Evolutionary conservation across 164 flowering plant genomes (phyloP).

Genomic region (Macadamia tetraphylla): DNA sequence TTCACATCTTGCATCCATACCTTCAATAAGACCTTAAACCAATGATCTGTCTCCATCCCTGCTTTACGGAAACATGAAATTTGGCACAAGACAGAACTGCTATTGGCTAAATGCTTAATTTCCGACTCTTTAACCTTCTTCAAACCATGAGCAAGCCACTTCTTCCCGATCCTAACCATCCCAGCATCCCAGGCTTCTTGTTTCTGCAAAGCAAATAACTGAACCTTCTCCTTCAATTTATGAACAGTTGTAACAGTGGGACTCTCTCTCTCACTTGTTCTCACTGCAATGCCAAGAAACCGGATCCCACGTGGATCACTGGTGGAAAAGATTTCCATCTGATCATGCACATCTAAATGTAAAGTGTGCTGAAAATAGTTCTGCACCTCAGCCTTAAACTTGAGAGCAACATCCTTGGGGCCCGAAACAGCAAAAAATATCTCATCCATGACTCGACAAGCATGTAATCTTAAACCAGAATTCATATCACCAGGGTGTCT

Average conservation of each 20-base stretch:
- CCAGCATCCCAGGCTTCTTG: constrained; percentile 68
- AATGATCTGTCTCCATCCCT: constrained; percentile 94
- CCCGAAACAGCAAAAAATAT: constrained; percentile 68
- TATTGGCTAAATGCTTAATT: constrained; percentile 60
- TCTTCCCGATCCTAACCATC: constrained; percentile 67
- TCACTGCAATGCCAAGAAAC: constrained; percentile 56
- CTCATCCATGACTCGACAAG: constrained; percentile 89
- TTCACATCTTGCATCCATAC: constrained; percentile 77
- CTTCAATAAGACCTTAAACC: constrained; percentile 73
- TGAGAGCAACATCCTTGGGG: constrained; percentile 46
- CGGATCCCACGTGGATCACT: constrained; percentile 34
- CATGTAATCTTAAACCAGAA: constrained; percentile 41
- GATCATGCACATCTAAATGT: constrained; percentile 39
- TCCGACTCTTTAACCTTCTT: constrained; percentile 89
- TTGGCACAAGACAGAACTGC: constrained; percentile 42
- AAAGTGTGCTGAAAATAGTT: constrained; percentile 43
- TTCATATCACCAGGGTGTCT: constrained; percentile 11
- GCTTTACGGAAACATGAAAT: constrained; percentile 65
- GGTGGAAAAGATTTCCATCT: constrained; percentile 38
- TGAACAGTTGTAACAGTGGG: constrained; percentile 68
- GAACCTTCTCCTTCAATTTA: constrained; percentile 81
- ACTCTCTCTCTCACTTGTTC: constrained; percentile 39
- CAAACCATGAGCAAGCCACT: constrained; percentile 78
- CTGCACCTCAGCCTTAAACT: constrained; percentile 44
- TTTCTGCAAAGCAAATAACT: constrained; percentile 65